Evolutionary conservation across 2,329 filamentous ascomycete genomes (phyloP).

Genomic region (Aaosphaeria arxii): DNA sequence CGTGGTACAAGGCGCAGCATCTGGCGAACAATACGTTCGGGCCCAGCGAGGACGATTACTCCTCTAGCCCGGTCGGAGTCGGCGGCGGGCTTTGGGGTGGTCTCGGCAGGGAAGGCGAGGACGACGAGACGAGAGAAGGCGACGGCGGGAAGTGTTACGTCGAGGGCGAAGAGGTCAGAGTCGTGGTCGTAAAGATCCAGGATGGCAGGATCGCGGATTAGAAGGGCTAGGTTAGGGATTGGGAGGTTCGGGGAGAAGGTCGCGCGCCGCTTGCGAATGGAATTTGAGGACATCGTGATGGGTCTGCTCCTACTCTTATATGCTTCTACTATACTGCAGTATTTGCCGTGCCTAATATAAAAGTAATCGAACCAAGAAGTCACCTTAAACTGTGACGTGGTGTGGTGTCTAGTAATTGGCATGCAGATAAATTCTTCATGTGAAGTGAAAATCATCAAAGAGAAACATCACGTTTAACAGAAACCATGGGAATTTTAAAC

Average conservation of each 20-base stretch:
- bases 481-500: too few relatives aligned
- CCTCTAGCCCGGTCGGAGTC: slow-evolving; percentile 31
- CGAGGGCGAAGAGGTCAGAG: slow-evolving; percentile 77
- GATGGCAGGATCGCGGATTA: slow-evolving; percentile 89
- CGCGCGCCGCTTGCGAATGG: slow-evolving; percentile 3
- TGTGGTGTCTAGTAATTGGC: too few relatives aligned
- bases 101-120: slow-evolving; percentile 34
- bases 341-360: too few relatives aligned
- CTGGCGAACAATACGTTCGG: slow-evolving; percentile 90
- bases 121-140: slow-evolving; percentile 26
- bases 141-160: slow-evolving; percentile 64
- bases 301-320: too few relatives aligned
- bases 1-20: slow-evolving; percentile 78
- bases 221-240: slow-evolving; percentile 92
- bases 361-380: too few relatives aligned
- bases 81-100: slow-evolving; percentile 46
- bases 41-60: slow-evolving; percentile 20
- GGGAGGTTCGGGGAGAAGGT: slow-evolving; percentile 38
- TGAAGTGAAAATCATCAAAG: too few relatives aligned
- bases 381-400: too few relatives aligned
- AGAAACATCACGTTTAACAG: too few relatives aligned
- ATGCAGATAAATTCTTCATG: too few relatives aligned
- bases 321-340: too few relatives aligned
- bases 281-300: neutral
- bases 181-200: slow-evolving; percentile 80